Evolutionary conservation across 176 grass and related monocot species (phyloP).

Genomic region (Elaeis guineensis): DNA sequence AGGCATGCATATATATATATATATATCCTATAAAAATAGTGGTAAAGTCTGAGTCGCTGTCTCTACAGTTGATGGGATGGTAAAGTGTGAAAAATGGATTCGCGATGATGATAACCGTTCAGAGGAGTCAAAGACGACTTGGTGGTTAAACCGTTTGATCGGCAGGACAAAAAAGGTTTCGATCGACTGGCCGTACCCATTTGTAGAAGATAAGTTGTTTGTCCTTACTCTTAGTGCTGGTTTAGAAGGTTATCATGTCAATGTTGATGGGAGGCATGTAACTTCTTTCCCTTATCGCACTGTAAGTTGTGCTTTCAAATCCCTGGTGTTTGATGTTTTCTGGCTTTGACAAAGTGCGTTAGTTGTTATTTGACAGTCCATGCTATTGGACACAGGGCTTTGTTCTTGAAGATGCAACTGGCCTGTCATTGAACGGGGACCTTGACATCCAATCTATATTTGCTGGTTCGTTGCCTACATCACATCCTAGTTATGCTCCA

Average conservation of each 20-base stretch:
- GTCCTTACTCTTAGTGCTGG: conserved; percentile 10
- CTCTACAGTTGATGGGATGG: conserved; percentile 5
- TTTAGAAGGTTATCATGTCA: conserved; percentile 1
- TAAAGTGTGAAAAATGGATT: conserved; percentile 14
- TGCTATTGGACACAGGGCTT: neutral
- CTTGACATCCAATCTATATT: neutral
- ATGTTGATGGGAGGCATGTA: conserved; percentile 9
- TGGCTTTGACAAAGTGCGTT: neutral
- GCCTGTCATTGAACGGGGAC: conserved; percentile 1
- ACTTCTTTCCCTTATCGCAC: conserved; percentile 9
- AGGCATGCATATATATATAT: too few relatives aligned
- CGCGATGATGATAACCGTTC: neutral
- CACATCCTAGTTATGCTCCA: conserved; percentile 9
- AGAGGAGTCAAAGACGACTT: neutral
- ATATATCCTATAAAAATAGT: too few relatives aligned
- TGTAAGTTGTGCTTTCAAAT: conserved; percentile 6
- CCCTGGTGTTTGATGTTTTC: neutral
- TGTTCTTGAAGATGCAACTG: conserved; percentile 13
- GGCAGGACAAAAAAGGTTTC: conserved; percentile 6
- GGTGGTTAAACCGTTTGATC: conserved; percentile 10
- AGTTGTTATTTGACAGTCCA: too few relatives aligned
- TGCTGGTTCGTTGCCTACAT: conserved; percentile 7
- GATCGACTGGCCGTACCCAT: conserved; percentile 5
- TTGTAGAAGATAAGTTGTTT: conserved; percentile 11
- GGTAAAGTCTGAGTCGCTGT: neutral